Percentiles rank a stretch among this genome's conserved stretches.
phyloP scores from a whole-genome alignment of 345 rosid species.

The Acer campestre region DNA sequence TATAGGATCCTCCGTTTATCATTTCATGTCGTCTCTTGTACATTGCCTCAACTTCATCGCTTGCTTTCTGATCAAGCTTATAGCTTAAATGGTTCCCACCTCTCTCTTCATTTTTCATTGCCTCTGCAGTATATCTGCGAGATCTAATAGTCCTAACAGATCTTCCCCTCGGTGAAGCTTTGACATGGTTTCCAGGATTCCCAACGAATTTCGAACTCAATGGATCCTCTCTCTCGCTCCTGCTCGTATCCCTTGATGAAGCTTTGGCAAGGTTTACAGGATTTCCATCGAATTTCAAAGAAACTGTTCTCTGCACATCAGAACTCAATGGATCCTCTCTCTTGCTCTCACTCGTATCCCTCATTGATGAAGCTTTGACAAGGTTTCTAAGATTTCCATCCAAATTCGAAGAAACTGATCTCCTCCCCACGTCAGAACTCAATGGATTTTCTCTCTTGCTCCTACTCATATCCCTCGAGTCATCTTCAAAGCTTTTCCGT shows the following conservation, averaged over 20 bases:
- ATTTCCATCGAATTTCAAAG: constrained; percentile 39
- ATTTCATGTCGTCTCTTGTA: constrained; percentile 22
- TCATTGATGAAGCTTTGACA: constrained; percentile 37
- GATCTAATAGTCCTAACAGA: constrained; percentile 71
- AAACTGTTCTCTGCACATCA: constrained; percentile 32
- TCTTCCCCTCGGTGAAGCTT: constrained; percentile 53
- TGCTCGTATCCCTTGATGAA: constrained; percentile 35
- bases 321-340: constrained; percentile 25
- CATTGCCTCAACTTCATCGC: constrained; percentile 22
- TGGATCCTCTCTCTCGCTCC: constrained; percentile 27
- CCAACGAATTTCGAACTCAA: constrained; percentile 32
- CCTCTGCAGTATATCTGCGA: constrained; percentile 27
- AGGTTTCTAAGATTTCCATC: constrained; percentile 26
- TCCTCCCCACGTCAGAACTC: constrained; percentile 23
- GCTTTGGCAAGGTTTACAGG: constrained; percentile 31
- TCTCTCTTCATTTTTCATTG: constrained; percentile 31
- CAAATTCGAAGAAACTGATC: constrained; percentile 39
- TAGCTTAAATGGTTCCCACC: constrained; percentile 25
- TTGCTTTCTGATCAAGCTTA: constrained; percentile 14
- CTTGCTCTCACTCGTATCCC: constrained; percentile 29
- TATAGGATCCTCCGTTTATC: constrained; percentile 18
- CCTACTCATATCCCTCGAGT: constrained; percentile 21
- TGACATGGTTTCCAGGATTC: constrained; percentile 29
- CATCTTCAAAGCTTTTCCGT: constrained; percentile 23
- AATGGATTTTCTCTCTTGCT: constrained; percentile 1